A percentile compares a stretch with the other conserved stretches of the same genome.
These are phyloP conservation scores for Diplotaxis tenuifolia DNA, from an alignment of 345 rosid genomes.

Conservation along the genomic window DNA sequence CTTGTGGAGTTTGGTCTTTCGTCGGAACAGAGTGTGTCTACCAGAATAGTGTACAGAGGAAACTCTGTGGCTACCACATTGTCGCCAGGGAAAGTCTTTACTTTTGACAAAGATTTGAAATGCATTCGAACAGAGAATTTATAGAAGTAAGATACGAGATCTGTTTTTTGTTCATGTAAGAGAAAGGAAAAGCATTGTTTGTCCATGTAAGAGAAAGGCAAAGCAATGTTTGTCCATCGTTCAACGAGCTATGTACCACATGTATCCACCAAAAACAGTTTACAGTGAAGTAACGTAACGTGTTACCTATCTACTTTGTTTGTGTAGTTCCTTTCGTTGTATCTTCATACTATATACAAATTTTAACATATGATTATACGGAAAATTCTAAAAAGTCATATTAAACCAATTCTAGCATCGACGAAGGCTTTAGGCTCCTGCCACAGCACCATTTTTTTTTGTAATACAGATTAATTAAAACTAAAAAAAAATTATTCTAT, in stretches of 20 bases:
- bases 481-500: no score
- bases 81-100: constrained; percentile 47
- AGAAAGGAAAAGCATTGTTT: constrained; percentile 5
- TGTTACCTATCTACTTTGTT: not conserved
- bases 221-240: no score
- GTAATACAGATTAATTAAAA: no score
- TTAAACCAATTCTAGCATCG: not conserved
- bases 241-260: no score
- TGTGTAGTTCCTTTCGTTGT: not conserved
- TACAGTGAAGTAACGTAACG: not conserved
- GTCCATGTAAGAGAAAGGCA: no score
- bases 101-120: constrained; percentile 51
- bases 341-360: not conserved
- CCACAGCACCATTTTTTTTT: no score
- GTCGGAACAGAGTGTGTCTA: constrained; percentile 38
- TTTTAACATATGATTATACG: not conserved
- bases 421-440: not conserved
- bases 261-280: constrained; percentile 10
- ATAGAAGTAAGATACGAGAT: not conserved
- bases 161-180: not conserved
- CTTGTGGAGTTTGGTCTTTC: constrained; percentile 66
- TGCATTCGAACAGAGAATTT: constrained; percentile 42
- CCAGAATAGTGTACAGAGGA: constrained; percentile 57
- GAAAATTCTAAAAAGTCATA: not conserved
- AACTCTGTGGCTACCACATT: constrained; percentile 37